Evolutionary conservation across 768 basidiomycete genomes (phyloP), one percentile per base, ranked within the genome.

Genomic region (Pseudohyphozyma bogoriensis): DNA sequence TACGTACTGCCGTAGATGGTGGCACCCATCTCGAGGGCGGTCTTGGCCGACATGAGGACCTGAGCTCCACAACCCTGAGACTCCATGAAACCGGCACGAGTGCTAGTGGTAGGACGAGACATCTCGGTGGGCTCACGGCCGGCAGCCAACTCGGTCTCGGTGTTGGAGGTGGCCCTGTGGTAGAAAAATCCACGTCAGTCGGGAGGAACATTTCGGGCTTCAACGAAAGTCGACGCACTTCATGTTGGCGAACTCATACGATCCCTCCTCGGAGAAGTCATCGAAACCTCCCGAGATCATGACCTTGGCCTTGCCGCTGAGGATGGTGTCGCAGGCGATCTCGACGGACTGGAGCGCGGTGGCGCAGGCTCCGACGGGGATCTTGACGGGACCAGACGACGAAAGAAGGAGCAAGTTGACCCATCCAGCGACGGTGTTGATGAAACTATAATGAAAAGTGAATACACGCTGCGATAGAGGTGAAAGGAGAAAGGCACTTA

Each of bases 231-330:
- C 9, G 40, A 42, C 40, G 40, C 9, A 42, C 40, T n/a, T n/a
- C 95, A 99, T 99, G 79, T 97, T 96, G 52, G 91, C 95, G 75
- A 99, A 99, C 74, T 99, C 93, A 74, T 85, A 96, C 11, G 93
- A 96, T 22, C 93, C 95, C 76, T 99, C 95, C 75, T 99, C 95
- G 65, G 86, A 87, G 73, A 97, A 82, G 73, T 99, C 95, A 71
- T 99, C 95, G 77, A 92, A 96, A 59, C 95, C 95, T 73, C 95
- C 95, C 37, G 93, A 87, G 62, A 99, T 85, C 95, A 99, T 99
- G 72, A 99, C 85, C 77, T 97, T 97, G 36, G 95, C 95, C 74
- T 99, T 99, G 63, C 92, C 88, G 10, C 87, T 86, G 37, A 93
- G 74, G 65, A 99, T 85, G 0, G 89, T 87, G 70, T 99, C 95